Evolutionary conservation across 345 rosid species (phyloP), one percentile per base, ranked within the genome.

Genomic region (Citrus reticulata): DNA sequence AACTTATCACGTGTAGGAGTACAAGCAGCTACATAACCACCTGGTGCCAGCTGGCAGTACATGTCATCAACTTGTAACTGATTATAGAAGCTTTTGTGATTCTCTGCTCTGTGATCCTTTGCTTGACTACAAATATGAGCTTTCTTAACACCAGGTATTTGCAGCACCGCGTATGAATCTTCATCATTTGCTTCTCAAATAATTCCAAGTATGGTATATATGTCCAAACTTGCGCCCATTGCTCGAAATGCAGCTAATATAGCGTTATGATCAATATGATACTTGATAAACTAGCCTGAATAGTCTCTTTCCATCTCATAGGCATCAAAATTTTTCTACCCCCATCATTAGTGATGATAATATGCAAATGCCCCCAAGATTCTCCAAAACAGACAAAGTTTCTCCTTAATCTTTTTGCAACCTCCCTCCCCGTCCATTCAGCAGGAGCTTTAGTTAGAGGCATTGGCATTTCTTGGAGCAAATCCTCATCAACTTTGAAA

Each of bases 271-370:
- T 90, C 83, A 49, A 87, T 81, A 17, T 9, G 60, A 57, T 80
- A 65, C 84, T 88, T 86, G 3, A 79, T 4, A 13, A 39, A 82
- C 91, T 87, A 90, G 34, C 58, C 79, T 13, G 75, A 79, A 55
- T 72, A 65, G 72, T 81, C 78, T 7, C 3, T 75, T 66, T 73
- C 80, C 89, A 88, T 80, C 75, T 83, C 83, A 29, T 76, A 76
- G 19, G 87, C 87, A 54, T 73, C 37, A 24, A 87, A 51, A 5
- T 73, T 27, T 78, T 57, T 30, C 79, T 68, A 27, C 77, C 27
- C 14, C 11, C 49, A 42, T 42, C 49, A 42, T 10, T 42, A 4
- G 4, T 42, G 49, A 42, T 0, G 49, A 10, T 42, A 42, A 42
- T 42, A 42, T 42, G 49, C 49, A 42, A 42, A 42, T 42, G 49